These are phyloP conservation scores for Pyrenochaeta sp. DNA, from an alignment of 2,329 filamentous ascomycete genomes.

Conservation along the genomic window DNA sequence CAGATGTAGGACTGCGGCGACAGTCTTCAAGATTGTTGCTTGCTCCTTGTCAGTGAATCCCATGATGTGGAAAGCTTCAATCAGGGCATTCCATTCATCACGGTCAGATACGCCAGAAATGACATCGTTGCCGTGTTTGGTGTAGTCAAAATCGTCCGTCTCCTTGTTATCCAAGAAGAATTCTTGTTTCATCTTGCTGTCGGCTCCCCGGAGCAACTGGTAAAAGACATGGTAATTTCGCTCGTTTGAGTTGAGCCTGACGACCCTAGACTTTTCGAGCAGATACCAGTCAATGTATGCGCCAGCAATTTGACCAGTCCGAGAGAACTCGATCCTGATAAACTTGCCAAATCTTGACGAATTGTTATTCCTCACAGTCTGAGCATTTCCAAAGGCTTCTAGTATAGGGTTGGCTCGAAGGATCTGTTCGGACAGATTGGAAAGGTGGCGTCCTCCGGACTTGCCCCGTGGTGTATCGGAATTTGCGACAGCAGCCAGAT, in stretches of 20 bases:
- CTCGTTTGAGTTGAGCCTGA: conserved; percentile 85
- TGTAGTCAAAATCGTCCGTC: conserved; percentile 91
- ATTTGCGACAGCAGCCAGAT: conserved; percentile 91
- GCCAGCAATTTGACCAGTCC: conserved; percentile 87
- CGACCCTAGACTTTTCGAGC: conserved; percentile 96
- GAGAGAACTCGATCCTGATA: conserved; percentile 93
- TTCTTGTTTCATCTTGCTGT: conserved; percentile 74
- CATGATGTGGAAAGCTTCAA: conserved; percentile 96
- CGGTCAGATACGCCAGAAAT: conserved; percentile 90
- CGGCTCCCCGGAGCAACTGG: conserved; percentile 87
- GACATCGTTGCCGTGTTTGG: conserved; percentile 86
- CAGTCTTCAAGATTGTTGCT: conserved; percentile 79
- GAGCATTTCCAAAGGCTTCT: conserved; percentile 97
- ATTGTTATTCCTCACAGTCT: conserved; percentile 97
- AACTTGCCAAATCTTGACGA: conserved; percentile 99
- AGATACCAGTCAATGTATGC: conserved; percentile 99
- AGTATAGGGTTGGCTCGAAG: conserved; percentile 95
- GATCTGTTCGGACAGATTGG: conserved; percentile 95
- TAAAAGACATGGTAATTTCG: conserved; percentile 99
- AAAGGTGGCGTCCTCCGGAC: conserved; percentile 71
- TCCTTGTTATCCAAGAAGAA: conserved; percentile 79
- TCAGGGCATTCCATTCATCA: conserved; percentile 87
- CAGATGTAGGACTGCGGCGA: conserved; percentile 90
- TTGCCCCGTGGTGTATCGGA: conserved; percentile 73
- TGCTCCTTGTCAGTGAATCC: conserved; percentile 89